These are phyloP conservation scores for Pseudocercospora pini-densiflorae DNA, from an alignment of 2,329 filamentous ascomycete species.

Conservation along the genomic window DNA sequence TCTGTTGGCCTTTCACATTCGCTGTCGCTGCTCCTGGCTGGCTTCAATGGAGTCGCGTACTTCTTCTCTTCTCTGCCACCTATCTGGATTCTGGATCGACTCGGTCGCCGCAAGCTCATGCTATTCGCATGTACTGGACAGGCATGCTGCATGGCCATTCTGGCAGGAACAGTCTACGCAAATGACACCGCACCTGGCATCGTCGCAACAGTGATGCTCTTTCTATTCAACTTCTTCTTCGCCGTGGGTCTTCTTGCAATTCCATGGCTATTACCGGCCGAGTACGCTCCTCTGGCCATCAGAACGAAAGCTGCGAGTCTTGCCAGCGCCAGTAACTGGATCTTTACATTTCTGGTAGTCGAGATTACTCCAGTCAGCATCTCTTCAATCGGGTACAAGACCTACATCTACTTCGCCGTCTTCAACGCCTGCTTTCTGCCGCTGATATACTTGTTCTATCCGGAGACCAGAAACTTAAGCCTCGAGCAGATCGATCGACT, in stretches of 20 bases:
- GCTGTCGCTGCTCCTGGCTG: constrained; percentile 48
- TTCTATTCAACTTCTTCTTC: constrained; percentile 43
- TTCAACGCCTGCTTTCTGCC: constrained; percentile 59
- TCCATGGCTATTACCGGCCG: constrained; percentile 93
- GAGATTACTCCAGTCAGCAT: constrained; percentile 47
- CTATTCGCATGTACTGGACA: constrained; percentile 40
- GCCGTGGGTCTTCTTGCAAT: constrained; percentile 60
- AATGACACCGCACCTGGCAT: constrained; percentile 46
- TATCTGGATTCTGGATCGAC: constrained; percentile 59
- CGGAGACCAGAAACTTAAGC: constrained; percentile 43
- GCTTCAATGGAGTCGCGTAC: constrained; percentile 55
- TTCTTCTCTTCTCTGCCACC: constrained; percentile 46
- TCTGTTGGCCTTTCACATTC: constrained; percentile 57
- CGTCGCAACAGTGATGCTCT: constrained; percentile 49
- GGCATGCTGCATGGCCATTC: constrained; percentile 51
- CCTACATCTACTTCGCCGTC: constrained; percentile 53
- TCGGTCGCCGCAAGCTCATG: constrained; percentile 54
- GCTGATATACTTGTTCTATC: constrained; percentile 66
- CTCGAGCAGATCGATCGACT: constrained; percentile 60
- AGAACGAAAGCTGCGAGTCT: constrained; percentile 93
- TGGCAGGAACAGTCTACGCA: constrained; percentile 51
- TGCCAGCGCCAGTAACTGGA: constrained; percentile 67
- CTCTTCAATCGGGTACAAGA: constrained; percentile 36
- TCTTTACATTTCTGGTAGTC: constrained; percentile 43
- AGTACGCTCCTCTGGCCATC: constrained; percentile 92